A percentile compares a stretch with the other conserved stretches of the same genome.
Conservation (phyloP, 352 stramenopile genomes). For the Globisporangium iwayamae region DNA sequence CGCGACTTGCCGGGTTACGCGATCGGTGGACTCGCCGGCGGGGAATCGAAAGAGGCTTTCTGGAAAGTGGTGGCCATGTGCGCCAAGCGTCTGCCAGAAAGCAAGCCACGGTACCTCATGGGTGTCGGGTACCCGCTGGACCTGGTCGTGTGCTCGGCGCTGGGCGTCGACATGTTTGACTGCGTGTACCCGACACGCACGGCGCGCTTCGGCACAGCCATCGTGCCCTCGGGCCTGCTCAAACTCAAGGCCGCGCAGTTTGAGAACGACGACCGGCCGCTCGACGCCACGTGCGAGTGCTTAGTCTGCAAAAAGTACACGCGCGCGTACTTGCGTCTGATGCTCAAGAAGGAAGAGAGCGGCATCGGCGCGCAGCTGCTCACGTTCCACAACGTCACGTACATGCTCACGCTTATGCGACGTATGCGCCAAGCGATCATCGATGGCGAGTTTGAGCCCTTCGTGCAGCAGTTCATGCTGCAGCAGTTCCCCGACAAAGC, state of each 20-base stretch:
- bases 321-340: slow-evolving; percentile 59
- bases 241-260: slow-evolving; percentile 68
- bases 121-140: slow-evolving; percentile 97
- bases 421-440: slow-evolving; percentile 71
- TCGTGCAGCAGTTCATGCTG: slow-evolving; percentile 78
- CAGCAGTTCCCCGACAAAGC: slow-evolving; percentile 54
- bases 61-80: slow-evolving; percentile 92
- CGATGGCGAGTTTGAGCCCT: slow-evolving; percentile 61
- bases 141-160: slow-evolving; percentile 94
- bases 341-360: slow-evolving; percentile 72
- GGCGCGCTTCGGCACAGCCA: slow-evolving; percentile 93
- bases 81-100: slow-evolving; percentile 73
- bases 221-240: slow-evolving; percentile 69
- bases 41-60: slow-evolving; percentile 93
- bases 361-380: slow-evolving; percentile 65
- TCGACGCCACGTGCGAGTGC: slow-evolving; percentile 67
- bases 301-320: slow-evolving; percentile 75
- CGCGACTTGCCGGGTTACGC: slow-evolving; percentile 89
- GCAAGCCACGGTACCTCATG: slow-evolving; percentile 98
- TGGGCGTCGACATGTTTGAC: slow-evolving; percentile 98
- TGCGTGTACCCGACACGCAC: slow-evolving; percentile 97
- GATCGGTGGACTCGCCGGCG: slow-evolving; percentile 94
- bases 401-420: slow-evolving; percentile 81
- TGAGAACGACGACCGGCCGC: slow-evolving; percentile 49
- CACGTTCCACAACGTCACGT: slow-evolving; percentile 83